Conservation (phyloP, 2,329 filamentous ascomycete species). For the Paraphoma chrysanthemicola region DNA sequence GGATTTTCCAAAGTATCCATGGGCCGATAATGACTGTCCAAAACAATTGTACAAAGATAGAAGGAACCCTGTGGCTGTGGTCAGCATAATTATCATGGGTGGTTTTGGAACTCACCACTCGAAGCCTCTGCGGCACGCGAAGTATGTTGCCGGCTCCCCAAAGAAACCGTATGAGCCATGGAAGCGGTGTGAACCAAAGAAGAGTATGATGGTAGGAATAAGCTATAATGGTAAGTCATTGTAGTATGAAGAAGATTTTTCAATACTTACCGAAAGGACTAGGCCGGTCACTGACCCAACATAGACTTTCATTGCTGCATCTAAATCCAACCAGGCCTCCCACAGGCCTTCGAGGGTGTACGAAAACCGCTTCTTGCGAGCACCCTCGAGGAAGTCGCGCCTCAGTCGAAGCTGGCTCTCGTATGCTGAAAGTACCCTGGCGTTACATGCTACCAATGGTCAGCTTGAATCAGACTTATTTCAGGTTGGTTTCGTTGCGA, state of each 20-base stretch:
- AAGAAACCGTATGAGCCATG: slow-evolving; percentile 64
- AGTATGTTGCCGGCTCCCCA: slow-evolving; percentile 55
- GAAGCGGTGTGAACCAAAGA: slow-evolving; percentile 69
- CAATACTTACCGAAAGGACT: slow-evolving; percentile 36
- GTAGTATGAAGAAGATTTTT: not conserved
- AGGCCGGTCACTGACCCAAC: slow-evolving; percentile 38
- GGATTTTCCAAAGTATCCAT: slow-evolving; percentile 49
- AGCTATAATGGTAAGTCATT: slow-evolving; percentile 54
- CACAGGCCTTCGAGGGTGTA: slow-evolving; percentile 38
- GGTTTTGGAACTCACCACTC: slow-evolving; percentile 63
- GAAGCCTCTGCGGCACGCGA: slow-evolving; percentile 60
- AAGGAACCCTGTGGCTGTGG: slow-evolving; percentile 37
- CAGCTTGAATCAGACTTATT: not conserved
- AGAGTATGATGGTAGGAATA: slow-evolving; percentile 65
- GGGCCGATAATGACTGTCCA: slow-evolving; percentile 46
- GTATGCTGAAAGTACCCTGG: slow-evolving; percentile 44
- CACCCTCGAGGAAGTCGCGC: slow-evolving; percentile 42
- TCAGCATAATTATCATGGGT: slow-evolving; percentile 9
- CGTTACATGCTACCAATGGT: slow-evolving; percentile 38
- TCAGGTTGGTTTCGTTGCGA: no score
- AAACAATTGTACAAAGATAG: slow-evolving; percentile 46
- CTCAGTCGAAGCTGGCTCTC: slow-evolving; percentile 44
- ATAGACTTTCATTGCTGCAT: slow-evolving; percentile 44
- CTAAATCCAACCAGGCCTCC: slow-evolving; percentile 38
- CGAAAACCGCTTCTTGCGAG: slow-evolving; percentile 40